phyloP scores from a whole-genome alignment of 805 yeast species.

The Helenozyma baotianmanensis region DNA sequence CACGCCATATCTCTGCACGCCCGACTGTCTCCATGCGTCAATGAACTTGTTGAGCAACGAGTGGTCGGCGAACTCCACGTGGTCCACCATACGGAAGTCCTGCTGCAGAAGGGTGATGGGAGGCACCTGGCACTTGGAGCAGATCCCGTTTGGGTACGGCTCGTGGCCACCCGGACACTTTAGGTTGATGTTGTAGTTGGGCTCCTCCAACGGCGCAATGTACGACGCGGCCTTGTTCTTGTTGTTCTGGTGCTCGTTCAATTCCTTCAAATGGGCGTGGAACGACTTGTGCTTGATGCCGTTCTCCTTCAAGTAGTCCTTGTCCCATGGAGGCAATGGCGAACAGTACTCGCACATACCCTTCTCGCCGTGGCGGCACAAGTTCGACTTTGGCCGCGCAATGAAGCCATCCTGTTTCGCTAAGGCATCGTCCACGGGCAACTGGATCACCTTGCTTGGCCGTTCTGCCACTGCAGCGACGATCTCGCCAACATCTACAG shows the following conservation, averaged over 20 bases:
- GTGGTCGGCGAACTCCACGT: slow-evolving; percentile 82
- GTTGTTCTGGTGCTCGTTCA: slow-evolving; percentile 64
- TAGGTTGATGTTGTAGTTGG: slow-evolving; percentile 59
- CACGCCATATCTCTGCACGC: slow-evolving; percentile 81
- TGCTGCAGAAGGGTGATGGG: slow-evolving; percentile 91
- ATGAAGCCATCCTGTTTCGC: slow-evolving; percentile 72
- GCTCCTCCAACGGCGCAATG: slow-evolving; percentile 74
- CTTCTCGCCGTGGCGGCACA: slow-evolving; percentile 84
- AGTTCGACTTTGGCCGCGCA: slow-evolving; percentile 49
- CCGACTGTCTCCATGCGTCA: slow-evolving; percentile 87
- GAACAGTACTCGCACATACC: slow-evolving; percentile 99
- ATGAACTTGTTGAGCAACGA: slow-evolving; percentile 75
- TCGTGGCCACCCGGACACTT: slow-evolving; percentile 77
- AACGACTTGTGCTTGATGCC: slow-evolving; percentile 84
- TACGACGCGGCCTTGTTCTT: slow-evolving; percentile 55
- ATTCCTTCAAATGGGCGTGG: slow-evolving; percentile 73
- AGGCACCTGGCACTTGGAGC: slow-evolving; percentile 95
- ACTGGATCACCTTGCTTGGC: slow-evolving; percentile 40
- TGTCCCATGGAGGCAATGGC: slow-evolving; percentile 94
- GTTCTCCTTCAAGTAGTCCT: slow-evolving; percentile 64
- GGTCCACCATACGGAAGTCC: slow-evolving; percentile 92
- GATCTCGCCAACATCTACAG: slow-evolving; percentile 6
- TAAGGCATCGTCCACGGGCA: slow-evolving; percentile 61
- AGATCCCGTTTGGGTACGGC: slow-evolving; percentile 93
- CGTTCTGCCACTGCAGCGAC: slow-evolving; percentile 1